A percentile compares a stretch with the other conserved stretches of the same genome.
phyloP scores from a whole-genome alignment of 2,329 filamentous ascomycete genomes.

The Akanthomyces lecanii region DNA sequence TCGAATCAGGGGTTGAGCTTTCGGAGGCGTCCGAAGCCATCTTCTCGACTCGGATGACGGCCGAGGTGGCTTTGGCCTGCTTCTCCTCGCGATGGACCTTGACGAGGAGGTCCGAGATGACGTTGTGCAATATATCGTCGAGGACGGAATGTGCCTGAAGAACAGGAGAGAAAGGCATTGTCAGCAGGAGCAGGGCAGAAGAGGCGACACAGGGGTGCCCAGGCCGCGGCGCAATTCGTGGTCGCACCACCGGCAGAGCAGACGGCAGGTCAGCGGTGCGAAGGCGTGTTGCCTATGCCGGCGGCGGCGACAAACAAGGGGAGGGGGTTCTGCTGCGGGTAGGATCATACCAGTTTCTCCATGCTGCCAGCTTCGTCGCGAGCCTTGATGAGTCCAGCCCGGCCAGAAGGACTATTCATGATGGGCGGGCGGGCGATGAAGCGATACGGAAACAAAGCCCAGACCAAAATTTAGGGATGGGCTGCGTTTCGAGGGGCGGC shows the following conservation, averaged over 20 bases:
- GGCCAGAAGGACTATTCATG: constrained; percentile 45
- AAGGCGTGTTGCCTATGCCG: background rate
- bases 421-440: constrained; percentile 20
- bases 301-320: background rate
- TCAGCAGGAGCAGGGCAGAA: background rate
- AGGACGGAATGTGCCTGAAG: constrained; percentile 60
- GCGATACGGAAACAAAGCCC: constrained; percentile 9
- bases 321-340: constrained; percentile 7
- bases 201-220: background rate
- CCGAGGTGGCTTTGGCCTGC: constrained; percentile 62
- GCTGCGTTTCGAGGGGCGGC: constrained; percentile 13
- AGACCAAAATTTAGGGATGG: constrained; percentile 2
- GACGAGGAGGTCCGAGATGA: constrained; percentile 70
- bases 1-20: constrained; percentile 47
- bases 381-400: constrained; percentile 55
- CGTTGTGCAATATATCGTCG: constrained; percentile 71
- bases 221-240: background rate
- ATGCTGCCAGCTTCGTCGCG: constrained; percentile 48
- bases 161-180: constrained; percentile 5
- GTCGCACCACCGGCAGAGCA: background rate
- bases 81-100: constrained; percentile 77
- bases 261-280: background rate
- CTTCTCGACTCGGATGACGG: constrained; percentile 62
- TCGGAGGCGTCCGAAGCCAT: constrained; percentile 54
- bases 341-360: constrained; percentile 55